Percentiles rank a stretch among this genome's conserved stretches.
Evolutionary conservation across 495 filamentous ascomycete species (phyloP).

Genomic region (Talaromyces nanjingensis): DNA sequence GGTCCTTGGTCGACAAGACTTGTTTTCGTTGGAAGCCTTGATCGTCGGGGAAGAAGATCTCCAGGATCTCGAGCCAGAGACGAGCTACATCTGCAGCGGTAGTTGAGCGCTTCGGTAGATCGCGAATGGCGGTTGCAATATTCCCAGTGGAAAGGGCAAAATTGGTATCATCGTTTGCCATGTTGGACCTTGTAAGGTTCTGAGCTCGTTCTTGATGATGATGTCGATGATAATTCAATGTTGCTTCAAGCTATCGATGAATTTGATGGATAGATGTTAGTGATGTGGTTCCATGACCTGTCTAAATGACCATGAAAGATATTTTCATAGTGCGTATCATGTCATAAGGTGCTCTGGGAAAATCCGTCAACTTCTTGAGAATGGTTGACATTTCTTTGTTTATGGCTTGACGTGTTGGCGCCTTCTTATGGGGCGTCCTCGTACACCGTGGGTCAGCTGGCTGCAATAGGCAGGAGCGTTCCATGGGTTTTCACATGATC

Average conservation of each 20-base stretch:
- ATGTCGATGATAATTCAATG: background rate
- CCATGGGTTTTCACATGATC: background rate
- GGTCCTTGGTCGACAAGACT: background rate
- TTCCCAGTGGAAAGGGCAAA: background rate
- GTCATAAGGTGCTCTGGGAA: background rate
- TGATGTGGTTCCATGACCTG: background rate
- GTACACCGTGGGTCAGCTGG: background rate
- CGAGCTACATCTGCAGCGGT: background rate
- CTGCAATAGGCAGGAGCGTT: background rate
- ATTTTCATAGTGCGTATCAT: background rate
- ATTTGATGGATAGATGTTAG: background rate
- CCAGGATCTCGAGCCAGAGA: conserved; percentile 2
- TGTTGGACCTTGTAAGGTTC: background rate
- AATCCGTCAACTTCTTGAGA: background rate
- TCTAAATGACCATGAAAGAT: background rate
- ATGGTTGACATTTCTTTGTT: background rate
- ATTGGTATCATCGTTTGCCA: background rate
- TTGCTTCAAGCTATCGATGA: background rate
- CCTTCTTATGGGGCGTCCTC: background rate
- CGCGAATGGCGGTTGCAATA: background rate
- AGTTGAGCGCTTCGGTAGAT: background rate
- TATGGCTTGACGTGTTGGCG: background rate
- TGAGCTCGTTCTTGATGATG: background rate
- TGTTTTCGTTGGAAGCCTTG: background rate
- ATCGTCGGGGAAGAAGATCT: background rate